Base-by-base conservation (phyloP, 2,329 filamentous ascomycete species). In the Monilinia fructigena region DNA sequence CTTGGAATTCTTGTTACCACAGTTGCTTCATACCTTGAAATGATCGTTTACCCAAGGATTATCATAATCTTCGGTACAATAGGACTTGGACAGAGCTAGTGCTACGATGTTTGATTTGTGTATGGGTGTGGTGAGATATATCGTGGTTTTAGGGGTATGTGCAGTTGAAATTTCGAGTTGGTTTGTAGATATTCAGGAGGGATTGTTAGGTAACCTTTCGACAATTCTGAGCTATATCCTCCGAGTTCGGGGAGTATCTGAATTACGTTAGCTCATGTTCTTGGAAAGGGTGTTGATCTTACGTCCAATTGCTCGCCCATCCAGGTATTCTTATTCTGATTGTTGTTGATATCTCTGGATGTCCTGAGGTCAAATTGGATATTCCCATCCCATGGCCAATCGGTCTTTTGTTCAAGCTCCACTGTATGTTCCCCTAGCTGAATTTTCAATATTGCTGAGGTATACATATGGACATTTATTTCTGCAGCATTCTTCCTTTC, bases 51-150 rank as follows among this genome's bases (percentile, higher is more conserved):
- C 84, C 82, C 83, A 86, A 0, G 75, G 47, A 66, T 87, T 86
- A 70, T 88, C 85, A 8, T 79, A 71, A 65, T 88, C 85, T 71
- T 89, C 86, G 4, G 83, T 79, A 67, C 85, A 88, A 74, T 88
- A 88, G 6, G 88, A 7, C 88, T 72, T 0, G 85, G 86, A 0
- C 86, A 85, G 79, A 2, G 81, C 83, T 8, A 88, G 74, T 1
- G 82, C 79, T 48, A 86, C 69, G 2, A 82, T 84, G n/a, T 75
- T 70, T 86, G 83, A 69, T 82, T 82, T 0, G 84, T 83, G 70
- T 83, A 82, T 0, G 84, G 84, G 70, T 87, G 83, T 0, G 85
- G 84, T 2, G 80, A 74, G 3, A 86, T 70, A 61, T 81, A 80
- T 42, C 82, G 78, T 20, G 83, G 79, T 47, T 77, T 73, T 53